Evolutionary conservation across 345 rosid species (phyloP), one percentile per base, ranked within the genome.

Genomic region (Arabidopsis suecica): DNA sequence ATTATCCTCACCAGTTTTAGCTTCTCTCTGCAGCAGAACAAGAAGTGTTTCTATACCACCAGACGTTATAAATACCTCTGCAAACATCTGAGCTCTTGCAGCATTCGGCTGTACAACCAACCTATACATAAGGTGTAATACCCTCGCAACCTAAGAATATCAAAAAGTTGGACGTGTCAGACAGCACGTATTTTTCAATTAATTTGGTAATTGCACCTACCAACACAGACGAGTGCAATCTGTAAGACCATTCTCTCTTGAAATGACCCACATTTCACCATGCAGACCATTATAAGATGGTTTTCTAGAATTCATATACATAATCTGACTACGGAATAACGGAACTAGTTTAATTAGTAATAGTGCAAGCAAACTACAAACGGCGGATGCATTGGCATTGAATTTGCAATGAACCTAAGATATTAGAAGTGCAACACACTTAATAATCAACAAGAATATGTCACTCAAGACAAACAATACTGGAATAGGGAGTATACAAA

Each of bases 21-120:
- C 98, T 88, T 96, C 98, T 69, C 88, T 84, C 71, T 96, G 99
- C 80, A 96, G 86, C 77, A 96, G 82, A 69, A 96, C 98, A 78
- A 96, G 98, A 84, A 96, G 97, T 28, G 94, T 89, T 82, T 96
- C 99, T 82, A 93, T 82, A 59, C 99, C 99, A 78, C 96, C 99
- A 51, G 89, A 84, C 78, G 80, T 76, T 73, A 96, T 82, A 79
- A 93, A 93, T 73, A 87, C 90, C 80, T 86, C 94, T 0, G 96
- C 88, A 87, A 93, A 92, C 58, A 75, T 75, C 62, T 82, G 77
- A 79, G 99, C 94, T 87, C 90, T 86, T 66, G 88, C 51, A 56
- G 89, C 82, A 80, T 93, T 96, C 80, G 99, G 99, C 74, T 96
- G 99, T 40, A 96, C 89, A 55, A 96, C 90, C 80, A 96, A 81